phyloP scores from a whole-genome alignment of 2,329 filamentous ascomycete species.

The Aspergillus floridensis region DNA sequence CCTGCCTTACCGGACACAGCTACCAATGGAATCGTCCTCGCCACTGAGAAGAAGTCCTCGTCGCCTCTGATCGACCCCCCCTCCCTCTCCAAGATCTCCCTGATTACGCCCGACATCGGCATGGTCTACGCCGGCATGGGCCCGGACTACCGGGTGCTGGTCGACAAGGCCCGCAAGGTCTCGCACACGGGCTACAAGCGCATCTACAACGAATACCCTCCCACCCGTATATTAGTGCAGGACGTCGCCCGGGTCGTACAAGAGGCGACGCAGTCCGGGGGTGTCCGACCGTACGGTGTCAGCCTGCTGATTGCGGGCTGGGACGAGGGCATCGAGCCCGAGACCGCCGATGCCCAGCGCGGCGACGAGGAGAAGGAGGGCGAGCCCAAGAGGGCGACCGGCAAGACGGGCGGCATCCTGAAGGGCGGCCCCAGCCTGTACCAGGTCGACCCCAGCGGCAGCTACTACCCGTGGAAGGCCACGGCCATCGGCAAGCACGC shows the following conservation, averaged over 20 bases:
- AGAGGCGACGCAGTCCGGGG: constrained; percentile 96
- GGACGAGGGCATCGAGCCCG: constrained; percentile 94
- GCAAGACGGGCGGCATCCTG: constrained; percentile 91
- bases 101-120: constrained; percentile 98
- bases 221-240: constrained; percentile 97
- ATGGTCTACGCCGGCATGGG: constrained; percentile 99
- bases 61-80: constrained; percentile 93
- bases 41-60: constrained; percentile 98
- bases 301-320: constrained; percentile 93
- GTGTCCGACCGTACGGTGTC: constrained; percentile 95
- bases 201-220: constrained; percentile 99
- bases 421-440: constrained; percentile 97
- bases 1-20: constrained; percentile 53
- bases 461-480: constrained; percentile 99
- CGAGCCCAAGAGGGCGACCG: constrained; percentile 67
- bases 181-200: constrained; percentile 99
- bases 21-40: constrained; percentile 97
- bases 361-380: constrained; percentile 49
- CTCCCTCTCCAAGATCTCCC: constrained; percentile 94
- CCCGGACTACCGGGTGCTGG: constrained; percentile 94
- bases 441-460: constrained; percentile 97
- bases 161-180: constrained; percentile 97
- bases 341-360: constrained; percentile 63
- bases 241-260: constrained; percentile 98
- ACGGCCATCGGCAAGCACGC: constrained; percentile 98